A percentile compares a stretch with the other conserved stretches of the same genome.
These are phyloP conservation scores for Tetracladium setigerum DNA, from an alignment of 495 filamentous ascomycete species.

Conservation along the genomic window DNA sequence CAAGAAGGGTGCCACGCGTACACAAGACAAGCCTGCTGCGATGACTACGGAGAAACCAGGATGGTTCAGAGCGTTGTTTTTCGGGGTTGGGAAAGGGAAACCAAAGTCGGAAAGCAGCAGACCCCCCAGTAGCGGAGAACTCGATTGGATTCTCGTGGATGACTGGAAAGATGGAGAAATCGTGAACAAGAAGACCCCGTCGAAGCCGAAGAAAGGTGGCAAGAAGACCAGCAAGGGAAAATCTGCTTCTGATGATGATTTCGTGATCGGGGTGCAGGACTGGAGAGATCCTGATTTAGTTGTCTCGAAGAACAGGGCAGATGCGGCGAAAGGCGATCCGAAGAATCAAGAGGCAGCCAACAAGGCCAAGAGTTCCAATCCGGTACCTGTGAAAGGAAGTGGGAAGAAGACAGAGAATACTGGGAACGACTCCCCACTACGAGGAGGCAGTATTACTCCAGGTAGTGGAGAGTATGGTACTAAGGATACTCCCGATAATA, in stretches of 20 bases:
- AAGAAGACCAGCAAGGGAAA: slow-evolving; percentile 14
- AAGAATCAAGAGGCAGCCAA: slow-evolving; percentile 20
- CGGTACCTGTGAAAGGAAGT: slow-evolving; percentile 5
- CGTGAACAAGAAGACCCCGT: slow-evolving; percentile 19
- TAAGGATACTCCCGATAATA: not conserved
- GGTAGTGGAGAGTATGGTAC: slow-evolving; percentile 68
- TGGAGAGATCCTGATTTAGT: slow-evolving; percentile 85
- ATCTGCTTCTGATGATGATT: slow-evolving; percentile 50
- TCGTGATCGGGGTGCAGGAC: slow-evolving; percentile 88
- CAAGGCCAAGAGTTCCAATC: not conserved
- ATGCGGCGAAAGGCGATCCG: slow-evolving; percentile 5
- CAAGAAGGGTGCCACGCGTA: slow-evolving; percentile 8
- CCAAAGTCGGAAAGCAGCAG: slow-evolving; percentile 48
- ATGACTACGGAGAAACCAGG: slow-evolving; percentile 45
- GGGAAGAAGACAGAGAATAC: slow-evolving; percentile 26
- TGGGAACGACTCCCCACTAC: slow-evolving; percentile 32
- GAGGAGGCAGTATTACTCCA: slow-evolving; percentile 66
- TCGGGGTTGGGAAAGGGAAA: slow-evolving; percentile 39
- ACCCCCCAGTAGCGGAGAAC: slow-evolving; percentile 74
- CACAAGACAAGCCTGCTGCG: slow-evolving; percentile 9
- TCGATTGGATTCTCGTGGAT: slow-evolving; percentile 68
- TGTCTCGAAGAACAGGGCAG: slow-evolving; percentile 4
- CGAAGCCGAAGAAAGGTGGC: slow-evolving; percentile 18
- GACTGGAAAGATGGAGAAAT: slow-evolving; percentile 54
- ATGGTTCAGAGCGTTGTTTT: slow-evolving; percentile 52